Percentiles rank a stretch among this genome's conserved stretches.
Evolutionary conservation across 2,329 filamentous ascomycete genomes (phyloP).

Genomic region (Cercospora sp.): DNA sequence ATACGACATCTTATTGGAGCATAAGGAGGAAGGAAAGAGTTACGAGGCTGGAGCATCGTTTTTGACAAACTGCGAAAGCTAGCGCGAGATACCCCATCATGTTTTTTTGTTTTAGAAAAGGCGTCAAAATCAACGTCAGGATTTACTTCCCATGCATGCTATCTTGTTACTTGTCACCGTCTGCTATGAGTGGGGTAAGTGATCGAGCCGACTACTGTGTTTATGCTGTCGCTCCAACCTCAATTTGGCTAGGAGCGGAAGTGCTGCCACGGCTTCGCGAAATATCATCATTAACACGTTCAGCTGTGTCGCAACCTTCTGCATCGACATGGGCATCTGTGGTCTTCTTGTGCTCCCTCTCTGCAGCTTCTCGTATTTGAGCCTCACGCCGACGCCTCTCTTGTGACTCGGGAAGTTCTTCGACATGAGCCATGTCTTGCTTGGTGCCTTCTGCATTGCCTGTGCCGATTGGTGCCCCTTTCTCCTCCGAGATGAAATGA

Average conservation of each 20-base stretch:
- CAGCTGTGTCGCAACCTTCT: not conserved
- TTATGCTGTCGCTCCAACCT: not conserved
- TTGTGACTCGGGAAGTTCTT: conserved; percentile 32
- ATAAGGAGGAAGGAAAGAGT: not conserved
- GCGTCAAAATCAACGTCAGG: not conserved
- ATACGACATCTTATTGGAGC: not conserved
- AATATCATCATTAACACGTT: not conserved
- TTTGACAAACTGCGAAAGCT: not conserved
- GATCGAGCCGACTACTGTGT: not conserved
- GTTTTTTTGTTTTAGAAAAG: not conserved
- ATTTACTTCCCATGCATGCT: not conserved
- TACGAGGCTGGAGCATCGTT: not conserved
- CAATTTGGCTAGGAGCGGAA: not conserved
- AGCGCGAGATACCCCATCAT: conserved; percentile 10
- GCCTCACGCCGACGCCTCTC: conserved; percentile 1
- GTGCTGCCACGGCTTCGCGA: not conserved
- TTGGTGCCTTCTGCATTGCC: conserved; percentile 38
- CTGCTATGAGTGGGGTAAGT: not conserved
- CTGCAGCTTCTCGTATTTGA: not conserved
- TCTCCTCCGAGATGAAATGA: conserved; percentile 50
- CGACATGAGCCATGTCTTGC: conserved; percentile 34
- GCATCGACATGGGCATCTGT: not conserved
- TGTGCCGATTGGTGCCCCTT: not conserved
- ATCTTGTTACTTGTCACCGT: not conserved
- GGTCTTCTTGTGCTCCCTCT: not conserved